Evolutionary conservation across 2,329 filamentous ascomycete species (phyloP).

Genomic region (Myotisia sp.): DNA sequence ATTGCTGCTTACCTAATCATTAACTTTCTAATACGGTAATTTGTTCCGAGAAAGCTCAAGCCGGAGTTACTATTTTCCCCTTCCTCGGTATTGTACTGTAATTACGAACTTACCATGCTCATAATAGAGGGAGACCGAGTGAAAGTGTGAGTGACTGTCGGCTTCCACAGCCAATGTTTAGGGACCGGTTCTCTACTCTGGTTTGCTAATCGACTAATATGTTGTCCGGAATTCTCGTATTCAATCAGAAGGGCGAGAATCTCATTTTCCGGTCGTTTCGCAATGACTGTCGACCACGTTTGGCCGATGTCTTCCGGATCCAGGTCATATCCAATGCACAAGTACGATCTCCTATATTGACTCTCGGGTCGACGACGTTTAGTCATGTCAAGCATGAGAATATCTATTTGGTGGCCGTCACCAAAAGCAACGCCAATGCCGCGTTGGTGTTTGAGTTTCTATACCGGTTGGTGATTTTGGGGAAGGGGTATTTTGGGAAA

Average conservation of each 20-base stretch:
- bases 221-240: slow-evolving; percentile 93
- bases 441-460: slow-evolving; percentile 96
- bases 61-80: too few relatives aligned
- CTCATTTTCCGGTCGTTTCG: slow-evolving; percentile 98
- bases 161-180: too few relatives aligned
- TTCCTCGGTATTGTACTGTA: too few relatives aligned
- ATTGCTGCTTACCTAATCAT: too few relatives aligned
- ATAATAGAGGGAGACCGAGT: too few relatives aligned
- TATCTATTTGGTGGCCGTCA: slow-evolving; percentile 93
- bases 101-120: too few relatives aligned
- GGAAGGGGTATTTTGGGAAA: slow-evolving; percentile 94
- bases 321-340: slow-evolving; percentile 98
- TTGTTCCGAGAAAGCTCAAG: too few relatives aligned
- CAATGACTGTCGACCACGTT: slow-evolving; percentile 91
- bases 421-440: slow-evolving; percentile 97
- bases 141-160: too few relatives aligned
- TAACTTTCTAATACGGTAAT: too few relatives aligned
- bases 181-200: too few relatives aligned
- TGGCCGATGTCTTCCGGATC: slow-evolving; percentile 98
- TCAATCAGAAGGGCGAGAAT: slow-evolving; percentile 99
- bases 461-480: slow-evolving; percentile 77
- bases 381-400: slow-evolving; percentile 99
- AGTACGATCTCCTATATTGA: slow-evolving; percentile 93
- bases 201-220: too few relatives aligned
- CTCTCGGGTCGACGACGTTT: slow-evolving; percentile 93